A percentile compares a stretch with the other conserved stretches of the same genome.
These are phyloP conservation scores for Actinomortierella ambigua DNA, from an alignment of 371 early-diverging fungal species.

Conservation along the genomic window DNA sequence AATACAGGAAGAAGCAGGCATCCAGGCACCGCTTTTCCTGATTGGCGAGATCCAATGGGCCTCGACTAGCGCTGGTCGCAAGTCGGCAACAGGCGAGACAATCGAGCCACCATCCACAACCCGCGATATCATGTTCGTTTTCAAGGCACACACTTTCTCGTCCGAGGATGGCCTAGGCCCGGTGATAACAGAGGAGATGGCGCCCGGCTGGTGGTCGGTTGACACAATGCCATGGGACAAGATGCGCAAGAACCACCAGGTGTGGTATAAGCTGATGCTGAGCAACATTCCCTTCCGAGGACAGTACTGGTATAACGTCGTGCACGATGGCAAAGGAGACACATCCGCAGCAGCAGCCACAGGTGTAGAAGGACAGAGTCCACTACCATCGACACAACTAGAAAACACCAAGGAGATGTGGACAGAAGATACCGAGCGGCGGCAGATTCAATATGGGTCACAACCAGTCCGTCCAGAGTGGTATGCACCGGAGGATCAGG, in stretches of 20 bases:
- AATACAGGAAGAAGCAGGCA: conserved; percentile 27
- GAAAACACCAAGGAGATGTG: conserved; percentile 35
- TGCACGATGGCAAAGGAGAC: conserved; percentile 1
- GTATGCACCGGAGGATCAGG: no score
- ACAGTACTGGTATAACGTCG: conserved; percentile 27
- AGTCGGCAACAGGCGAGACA: not conserved
- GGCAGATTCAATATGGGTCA: conserved; percentile 29
- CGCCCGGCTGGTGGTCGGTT: conserved; percentile 39
- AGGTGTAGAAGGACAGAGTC: no score
- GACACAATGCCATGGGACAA: conserved; percentile 21
- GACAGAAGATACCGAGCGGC: conserved; percentile 21
- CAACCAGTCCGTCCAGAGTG: not conserved
- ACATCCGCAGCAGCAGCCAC: not conserved
- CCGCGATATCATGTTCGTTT: conserved; percentile 36
- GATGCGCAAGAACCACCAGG: conserved; percentile 35
- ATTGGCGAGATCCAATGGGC: conserved; percentile 39
- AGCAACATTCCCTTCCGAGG: conserved; percentile 25
- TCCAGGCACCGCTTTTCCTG: conserved; percentile 27
- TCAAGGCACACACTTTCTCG: conserved; percentile 21
- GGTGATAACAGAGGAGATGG: conserved; percentile 34
- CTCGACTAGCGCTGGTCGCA: conserved; percentile 2
- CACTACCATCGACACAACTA: conserved; percentile 23
- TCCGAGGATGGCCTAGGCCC: no score
- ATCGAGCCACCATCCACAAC: conserved; percentile 1
- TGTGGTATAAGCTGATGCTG: conserved; percentile 37